Evolutionary conservation across 345 rosid genomes (phyloP).

Genomic region (Eutrema japonicum): DNA sequence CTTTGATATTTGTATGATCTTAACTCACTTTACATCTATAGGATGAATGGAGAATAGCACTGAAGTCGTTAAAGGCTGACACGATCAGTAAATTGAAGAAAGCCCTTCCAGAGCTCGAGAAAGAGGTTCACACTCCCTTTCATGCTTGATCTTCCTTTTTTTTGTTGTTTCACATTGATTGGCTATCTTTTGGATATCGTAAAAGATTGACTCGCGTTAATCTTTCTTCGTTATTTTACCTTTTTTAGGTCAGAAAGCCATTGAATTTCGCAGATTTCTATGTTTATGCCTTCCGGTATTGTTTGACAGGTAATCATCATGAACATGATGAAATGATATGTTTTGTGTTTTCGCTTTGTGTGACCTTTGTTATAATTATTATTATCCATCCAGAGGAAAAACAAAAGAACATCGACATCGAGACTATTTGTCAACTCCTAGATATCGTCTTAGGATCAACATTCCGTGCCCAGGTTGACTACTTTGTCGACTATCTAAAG

Average conservation of each 20-base stretch:
- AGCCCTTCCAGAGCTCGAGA: conserved; percentile 76
- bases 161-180: neutral
- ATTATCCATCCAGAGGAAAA: conserved; percentile 70
- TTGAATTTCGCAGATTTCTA: conserved; percentile 80
- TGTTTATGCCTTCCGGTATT: conserved; percentile 82
- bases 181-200: conserved; percentile 8
- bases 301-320: conserved; percentile 72
- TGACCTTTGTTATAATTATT: neutral
- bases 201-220: conserved; percentile 13
- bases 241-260: conserved; percentile 63
- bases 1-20: neutral
- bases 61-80: conserved; percentile 69
- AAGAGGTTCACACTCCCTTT: conserved; percentile 59
- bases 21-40: conserved; percentile 36
- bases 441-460: conserved; percentile 77
- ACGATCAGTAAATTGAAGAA: conserved; percentile 68
- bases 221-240: conserved; percentile 27
- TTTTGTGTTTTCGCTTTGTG: neutral
- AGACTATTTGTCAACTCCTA: conserved; percentile 82
- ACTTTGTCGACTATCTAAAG: conserved; percentile 56
- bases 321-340: neutral
- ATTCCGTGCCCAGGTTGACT: conserved; percentile 74
- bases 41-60: conserved; percentile 91
- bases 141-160: neutral
- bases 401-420: conserved; percentile 89